These are phyloP conservation scores for Clarkia xantiana DNA, from an alignment of 345 rosid species.

Conservation along the genomic window DNA sequence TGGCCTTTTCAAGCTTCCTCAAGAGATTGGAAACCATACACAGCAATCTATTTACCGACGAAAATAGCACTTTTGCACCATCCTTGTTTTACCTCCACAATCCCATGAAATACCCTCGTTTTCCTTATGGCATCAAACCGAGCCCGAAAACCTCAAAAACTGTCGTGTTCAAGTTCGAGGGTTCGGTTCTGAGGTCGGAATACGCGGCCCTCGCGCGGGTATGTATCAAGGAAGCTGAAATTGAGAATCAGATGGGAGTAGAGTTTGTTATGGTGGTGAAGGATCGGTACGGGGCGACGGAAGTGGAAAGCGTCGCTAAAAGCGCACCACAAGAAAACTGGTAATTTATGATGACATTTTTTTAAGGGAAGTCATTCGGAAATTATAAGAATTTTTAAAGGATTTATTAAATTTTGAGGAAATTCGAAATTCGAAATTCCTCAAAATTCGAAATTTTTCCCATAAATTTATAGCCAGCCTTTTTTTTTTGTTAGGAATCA, in stretches of 20 bases:
- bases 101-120: conserved; percentile 10
- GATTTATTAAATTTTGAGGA: too few species aligned
- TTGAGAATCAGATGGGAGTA: conserved; percentile 8
- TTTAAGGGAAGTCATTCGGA: too few species aligned
- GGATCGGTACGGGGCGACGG: conserved; percentile 19
- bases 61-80: conserved; percentile 5
- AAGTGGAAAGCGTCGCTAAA: conserved; percentile 22
- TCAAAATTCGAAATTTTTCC: too few species aligned
- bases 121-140: conserved; percentile 9
- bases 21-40: conserved; percentile 49
- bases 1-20: conserved; percentile 30
- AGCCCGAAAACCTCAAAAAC: conserved; percentile 20
- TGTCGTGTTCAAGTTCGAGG: conserved; percentile 14
- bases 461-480: too few species aligned
- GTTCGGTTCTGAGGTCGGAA: background rate
- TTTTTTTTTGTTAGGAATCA: too few species aligned
- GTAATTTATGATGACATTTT: too few species aligned
- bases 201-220: conserved; percentile 12
- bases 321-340: too few species aligned
- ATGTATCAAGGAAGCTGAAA: conserved; percentile 22
- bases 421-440: too few species aligned
- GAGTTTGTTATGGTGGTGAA: conserved; percentile 28
- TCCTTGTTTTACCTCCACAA: conserved; percentile 47
- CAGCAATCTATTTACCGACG: conserved; percentile 10
- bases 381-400: too few species aligned